Evolutionary conservation across 768 basidiomycete genomes (phyloP), one percentile per base, ranked within the genome.

Genomic region (Termitomyces sp.): DNA sequence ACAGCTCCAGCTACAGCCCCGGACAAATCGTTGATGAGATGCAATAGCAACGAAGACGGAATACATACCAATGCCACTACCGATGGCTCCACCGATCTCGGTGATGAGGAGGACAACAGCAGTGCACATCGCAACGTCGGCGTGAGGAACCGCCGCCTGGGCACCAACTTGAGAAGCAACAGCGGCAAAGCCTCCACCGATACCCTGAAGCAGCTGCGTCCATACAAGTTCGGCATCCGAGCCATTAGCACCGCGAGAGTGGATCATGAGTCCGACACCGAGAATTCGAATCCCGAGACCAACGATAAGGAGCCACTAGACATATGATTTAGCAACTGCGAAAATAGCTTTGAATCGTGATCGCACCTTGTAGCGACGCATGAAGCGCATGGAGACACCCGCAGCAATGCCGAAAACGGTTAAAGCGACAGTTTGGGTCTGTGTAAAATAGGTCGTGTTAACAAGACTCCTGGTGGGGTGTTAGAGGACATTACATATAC

Each of bases 101-200:
- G 86, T 85, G 45, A 86, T 66, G 15, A 89, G 74, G n/a, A 88
- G 68, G 6, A 88, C 82, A 51, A 86, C 69, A 0, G 85, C 85
- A 6, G 84, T 88, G 43, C 82, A 82, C 62, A 83, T 83, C 0
- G 84, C 87, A 6, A 88, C 81, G 56, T 88, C 87, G 11, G 67
- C 66, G 62, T 87, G 87, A 0, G 80, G 73, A 3, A 87, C 87
- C 11, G 80, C 72, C 3, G 85, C 86, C 64, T 89, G 87, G 3
- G 86, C 80, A 31, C 78, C 80, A 38, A 85, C 83, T 64, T 83
- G 83, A 1, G 76, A 67, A 5, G 80, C 66, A 42, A 83, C 71
- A 8, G 79, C 78, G 3, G 86, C 85, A 55, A 90, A 76, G 15
- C 87, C 89, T 14, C 89, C 89, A 17, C 89, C 89, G 9, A 85